phyloP scores from a whole-genome alignment of 23 red algal genomes.

The Pyropia haitanensis region DNA sequence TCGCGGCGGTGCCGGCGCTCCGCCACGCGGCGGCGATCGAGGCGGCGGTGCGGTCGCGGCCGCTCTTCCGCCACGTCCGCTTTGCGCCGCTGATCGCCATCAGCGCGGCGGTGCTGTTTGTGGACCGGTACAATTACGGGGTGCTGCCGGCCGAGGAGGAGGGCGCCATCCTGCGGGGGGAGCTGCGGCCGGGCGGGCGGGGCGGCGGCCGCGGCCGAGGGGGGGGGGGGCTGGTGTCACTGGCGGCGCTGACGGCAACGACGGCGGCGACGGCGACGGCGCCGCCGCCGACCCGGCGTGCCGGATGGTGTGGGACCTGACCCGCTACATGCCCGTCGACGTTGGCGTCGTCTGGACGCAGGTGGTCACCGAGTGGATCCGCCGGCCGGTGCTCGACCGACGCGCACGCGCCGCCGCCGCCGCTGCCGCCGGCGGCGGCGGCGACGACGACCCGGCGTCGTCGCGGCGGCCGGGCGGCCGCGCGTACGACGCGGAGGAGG shows the following conservation, averaged over 20 bases:
- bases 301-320: conserved; percentile 67
- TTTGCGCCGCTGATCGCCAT: conserved; percentile 72
- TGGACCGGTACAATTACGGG: conserved; percentile 73
- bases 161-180: conserved; percentile 35
- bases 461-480: not conserved
- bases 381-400: conserved; percentile 25
- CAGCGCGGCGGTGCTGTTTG: conserved; percentile 49
- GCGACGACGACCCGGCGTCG: not conserved
- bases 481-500: conserved; percentile 5
- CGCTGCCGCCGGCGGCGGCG: conserved; percentile 5
- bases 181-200: not conserved
- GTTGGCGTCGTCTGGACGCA: conserved; percentile 48
- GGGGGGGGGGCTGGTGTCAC: not conserved
- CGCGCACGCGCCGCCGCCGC: conserved; percentile 6
- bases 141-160: conserved; percentile 64
- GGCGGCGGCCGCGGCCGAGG: not conserved
- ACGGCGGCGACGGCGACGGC: not conserved
- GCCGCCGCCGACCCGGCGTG: not conserved
- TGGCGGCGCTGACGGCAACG: not conserved
- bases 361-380: conserved; percentile 64
- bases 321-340: conserved; percentile 48
- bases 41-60: conserved; percentile 48
- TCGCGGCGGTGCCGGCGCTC: conserved; percentile 46
- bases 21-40: conserved; percentile 69
- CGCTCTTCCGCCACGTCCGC: conserved; percentile 45